Evolutionary conservation across 768 basidiomycete genomes (phyloP).

Genomic region (Amanita rubescens): DNA sequence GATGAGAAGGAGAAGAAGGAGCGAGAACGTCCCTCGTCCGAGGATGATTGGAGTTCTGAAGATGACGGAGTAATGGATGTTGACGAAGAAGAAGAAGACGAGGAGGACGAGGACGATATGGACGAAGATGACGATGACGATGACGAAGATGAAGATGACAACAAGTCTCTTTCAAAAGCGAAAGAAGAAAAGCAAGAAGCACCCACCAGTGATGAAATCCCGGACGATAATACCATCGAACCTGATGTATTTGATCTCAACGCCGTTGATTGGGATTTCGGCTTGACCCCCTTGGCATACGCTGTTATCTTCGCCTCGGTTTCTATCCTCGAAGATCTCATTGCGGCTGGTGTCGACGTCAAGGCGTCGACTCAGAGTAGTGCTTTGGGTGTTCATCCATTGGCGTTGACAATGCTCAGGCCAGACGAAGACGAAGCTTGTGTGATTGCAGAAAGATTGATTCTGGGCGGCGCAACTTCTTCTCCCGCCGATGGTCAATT

Average conservation of each 20-base stretch:
- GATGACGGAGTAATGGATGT: conserved; percentile 30
- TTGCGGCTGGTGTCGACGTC: conserved; percentile 41
- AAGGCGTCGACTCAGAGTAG: conserved; percentile 26
- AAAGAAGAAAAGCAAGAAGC: conserved; percentile 13
- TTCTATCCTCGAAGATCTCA: conserved; percentile 36
- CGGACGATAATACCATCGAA: conserved; percentile 39
- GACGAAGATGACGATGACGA: conserved; percentile 20
- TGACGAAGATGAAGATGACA: conserved; percentile 14
- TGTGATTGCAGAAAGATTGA: conserved; percentile 31
- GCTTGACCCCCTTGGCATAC: conserved; percentile 43
- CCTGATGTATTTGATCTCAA: conserved; percentile 53
- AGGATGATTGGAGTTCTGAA: conserved; percentile 44
- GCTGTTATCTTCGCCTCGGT: conserved; percentile 42
- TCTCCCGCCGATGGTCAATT: conserved; percentile 31
- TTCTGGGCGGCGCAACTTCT: conserved; percentile 33
- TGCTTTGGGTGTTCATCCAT: conserved; percentile 27
- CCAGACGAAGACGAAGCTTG: conserved; percentile 34
- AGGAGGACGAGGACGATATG: conserved; percentile 18
- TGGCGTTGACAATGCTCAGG: conserved; percentile 32
- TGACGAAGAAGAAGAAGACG: conserved; percentile 26
- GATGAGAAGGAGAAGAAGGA: conserved; percentile 17
- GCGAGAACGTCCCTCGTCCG: conserved; percentile 32
- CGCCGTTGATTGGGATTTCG: conserved; percentile 51
- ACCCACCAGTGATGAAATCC: conserved; percentile 26
- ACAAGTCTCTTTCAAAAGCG: conserved; percentile 7